Conservation (phyloP, 148 eudicot genomes). For the Nepenthes gracilis region DNA sequence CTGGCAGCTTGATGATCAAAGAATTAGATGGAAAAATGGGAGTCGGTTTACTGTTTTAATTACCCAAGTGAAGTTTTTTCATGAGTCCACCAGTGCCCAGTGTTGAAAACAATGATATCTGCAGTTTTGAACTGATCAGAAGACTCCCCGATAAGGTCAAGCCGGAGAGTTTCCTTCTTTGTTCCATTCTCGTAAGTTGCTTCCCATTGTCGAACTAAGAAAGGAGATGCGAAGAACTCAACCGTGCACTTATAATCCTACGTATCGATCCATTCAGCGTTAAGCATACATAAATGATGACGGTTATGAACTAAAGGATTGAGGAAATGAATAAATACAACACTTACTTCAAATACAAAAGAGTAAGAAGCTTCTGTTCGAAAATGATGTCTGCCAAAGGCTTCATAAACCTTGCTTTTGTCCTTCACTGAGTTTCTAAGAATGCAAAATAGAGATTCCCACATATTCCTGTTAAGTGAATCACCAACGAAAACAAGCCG, state of each 20-base stretch:
- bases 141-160: conserved; percentile 47
- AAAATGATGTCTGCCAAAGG: conserved; percentile 56
- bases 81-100: conserved; percentile 99
- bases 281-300: no score
- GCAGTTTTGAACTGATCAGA: conserved; percentile 57
- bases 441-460: conserved; percentile 92
- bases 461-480: conserved; percentile 94
- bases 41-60: neutral
- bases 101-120: conserved; percentile 69
- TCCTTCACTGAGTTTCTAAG: conserved; percentile 60
- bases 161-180: conserved; percentile 78
- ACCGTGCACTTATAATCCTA: conserved; percentile 72
- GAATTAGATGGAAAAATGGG: neutral
- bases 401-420: conserved; percentile 65
- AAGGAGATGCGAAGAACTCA: conserved; percentile 88
- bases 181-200: conserved; percentile 37
- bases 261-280: neutral
- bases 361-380: conserved; percentile 75
- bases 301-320: neutral
- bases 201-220: conserved; percentile 87
- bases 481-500: conserved; percentile 88
- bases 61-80: conserved; percentile 86
- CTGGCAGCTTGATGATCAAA: neutral
- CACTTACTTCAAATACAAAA: conserved; percentile 67
- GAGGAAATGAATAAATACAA: neutral